A percentile compares a stretch with the other conserved stretches of the same genome.
phyloP scores from a whole-genome alignment of 441 rosid species.

The Pelargonium cotyledonis region DNA sequence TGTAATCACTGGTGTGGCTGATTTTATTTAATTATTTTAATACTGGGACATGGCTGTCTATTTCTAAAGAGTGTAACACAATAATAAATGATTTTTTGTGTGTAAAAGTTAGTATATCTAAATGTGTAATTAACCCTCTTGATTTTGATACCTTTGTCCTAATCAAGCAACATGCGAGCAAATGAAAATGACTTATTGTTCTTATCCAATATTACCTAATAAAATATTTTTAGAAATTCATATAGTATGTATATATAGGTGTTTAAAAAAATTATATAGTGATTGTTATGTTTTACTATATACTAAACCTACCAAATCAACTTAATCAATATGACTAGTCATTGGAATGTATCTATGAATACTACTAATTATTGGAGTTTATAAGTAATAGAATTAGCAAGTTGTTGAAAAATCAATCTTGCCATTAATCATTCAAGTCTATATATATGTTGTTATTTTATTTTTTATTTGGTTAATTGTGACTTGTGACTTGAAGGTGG shows the following conservation, averaged over 20 bases:
- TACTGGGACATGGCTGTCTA: neutral
- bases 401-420: too few relatives aligned
- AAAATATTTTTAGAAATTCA: neutral
- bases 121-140: neutral
- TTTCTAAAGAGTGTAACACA: neutral
- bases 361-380: too few relatives aligned
- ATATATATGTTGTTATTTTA: too few relatives aligned
- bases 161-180: neutral
- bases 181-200: neutral
- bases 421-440: too few relatives aligned
- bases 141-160: conserved; percentile 17
- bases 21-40: too few relatives aligned
- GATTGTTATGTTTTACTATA: neutral
- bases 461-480: too few relatives aligned
- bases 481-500: too few relatives aligned
- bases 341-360: too few relatives aligned
- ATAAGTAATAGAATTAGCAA: too few relatives aligned
- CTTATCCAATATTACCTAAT: neutral
- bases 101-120: neutral
- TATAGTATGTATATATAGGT: too few relatives aligned
- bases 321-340: neutral
- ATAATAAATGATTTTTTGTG: neutral
- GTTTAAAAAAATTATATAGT: neutral
- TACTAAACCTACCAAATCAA: neutral
- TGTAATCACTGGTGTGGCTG: too few relatives aligned